phyloP scores from a whole-genome alignment of 306 rosid species.

The Gillenia trifoliata region DNA sequence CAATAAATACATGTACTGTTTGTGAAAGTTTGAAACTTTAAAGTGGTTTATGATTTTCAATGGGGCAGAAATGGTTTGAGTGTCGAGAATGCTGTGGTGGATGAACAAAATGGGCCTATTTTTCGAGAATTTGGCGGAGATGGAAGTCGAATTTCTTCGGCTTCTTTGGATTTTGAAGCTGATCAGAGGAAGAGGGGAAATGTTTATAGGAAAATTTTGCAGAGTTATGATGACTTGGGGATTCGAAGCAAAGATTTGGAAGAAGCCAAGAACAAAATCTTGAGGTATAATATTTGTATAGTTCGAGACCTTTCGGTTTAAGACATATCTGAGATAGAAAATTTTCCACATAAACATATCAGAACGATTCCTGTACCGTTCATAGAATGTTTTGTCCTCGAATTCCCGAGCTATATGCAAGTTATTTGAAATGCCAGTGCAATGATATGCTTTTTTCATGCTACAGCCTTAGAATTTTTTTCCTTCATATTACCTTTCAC shows the following conservation, averaged over 20 bases:
- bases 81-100: conserved; percentile 23
- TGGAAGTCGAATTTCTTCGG: conserved; percentile 15
- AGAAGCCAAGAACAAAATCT: conserved; percentile 48
- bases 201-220: conserved; percentile 36
- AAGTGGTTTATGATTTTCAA: conserved; percentile 21
- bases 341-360: background rate
- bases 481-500: no score
- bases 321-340: background rate
- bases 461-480: background rate
- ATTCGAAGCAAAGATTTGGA: conserved; percentile 37
- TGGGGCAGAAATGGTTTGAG: conserved; percentile 35
- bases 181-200: conserved; percentile 25
- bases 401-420: background rate
- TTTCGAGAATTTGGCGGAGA: conserved; percentile 15
- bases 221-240: conserved; percentile 37
- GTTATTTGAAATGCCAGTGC: background rate
- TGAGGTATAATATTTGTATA: conserved; percentile 42
- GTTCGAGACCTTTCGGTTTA: background rate
- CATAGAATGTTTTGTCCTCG: background rate
- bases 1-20: background rate
- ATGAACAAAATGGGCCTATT: conserved; percentile 16
- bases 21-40: conserved; percentile 8
- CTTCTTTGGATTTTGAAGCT: conserved; percentile 31
- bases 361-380: background rate
- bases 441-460: background rate